These are phyloP conservation scores for Tetrahymena borealis DNA, from an alignment of 73 alveolate genomes.

Conservation along the genomic window DNA sequence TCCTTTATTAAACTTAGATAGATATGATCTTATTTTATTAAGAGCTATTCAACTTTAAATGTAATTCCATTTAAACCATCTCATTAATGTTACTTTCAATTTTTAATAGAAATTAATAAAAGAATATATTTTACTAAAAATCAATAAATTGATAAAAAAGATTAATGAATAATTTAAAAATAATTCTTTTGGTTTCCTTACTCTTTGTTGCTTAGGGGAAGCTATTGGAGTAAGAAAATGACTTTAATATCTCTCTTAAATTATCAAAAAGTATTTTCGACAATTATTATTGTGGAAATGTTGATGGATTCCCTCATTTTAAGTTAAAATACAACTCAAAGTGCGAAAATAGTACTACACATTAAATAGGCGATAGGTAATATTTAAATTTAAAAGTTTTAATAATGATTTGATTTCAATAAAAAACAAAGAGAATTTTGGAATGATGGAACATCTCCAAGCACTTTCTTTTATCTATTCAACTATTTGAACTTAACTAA, in stretches of 20 bases:
- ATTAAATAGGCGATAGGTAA: background rate
- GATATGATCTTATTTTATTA: no score
- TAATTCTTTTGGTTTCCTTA: background rate
- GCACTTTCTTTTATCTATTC: background rate
- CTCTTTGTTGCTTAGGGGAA: background rate
- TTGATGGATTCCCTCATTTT: background rate
- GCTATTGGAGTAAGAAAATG: background rate
- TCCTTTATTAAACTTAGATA: no score
- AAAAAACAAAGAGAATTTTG: background rate
- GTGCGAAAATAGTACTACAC: background rate
- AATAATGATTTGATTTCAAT: background rate
- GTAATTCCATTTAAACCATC: no score
- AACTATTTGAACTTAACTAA: background rate
- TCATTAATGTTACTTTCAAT: no score
- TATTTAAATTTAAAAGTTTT: background rate
- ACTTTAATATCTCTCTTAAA: background rate
- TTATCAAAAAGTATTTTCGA: background rate
- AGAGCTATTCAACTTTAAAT: no score
- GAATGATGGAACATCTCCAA: constrained; percentile 1
- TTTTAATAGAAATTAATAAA: no score
- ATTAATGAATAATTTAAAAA: background rate
- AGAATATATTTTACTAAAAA: no score
- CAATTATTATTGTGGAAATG: background rate
- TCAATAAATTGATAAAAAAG: no score
- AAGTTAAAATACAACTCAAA: background rate